Evolutionary conservation across 2,329 filamentous ascomycete genomes (phyloP).

Genomic region (Magnaporthiopsis rhizophila): DNA sequence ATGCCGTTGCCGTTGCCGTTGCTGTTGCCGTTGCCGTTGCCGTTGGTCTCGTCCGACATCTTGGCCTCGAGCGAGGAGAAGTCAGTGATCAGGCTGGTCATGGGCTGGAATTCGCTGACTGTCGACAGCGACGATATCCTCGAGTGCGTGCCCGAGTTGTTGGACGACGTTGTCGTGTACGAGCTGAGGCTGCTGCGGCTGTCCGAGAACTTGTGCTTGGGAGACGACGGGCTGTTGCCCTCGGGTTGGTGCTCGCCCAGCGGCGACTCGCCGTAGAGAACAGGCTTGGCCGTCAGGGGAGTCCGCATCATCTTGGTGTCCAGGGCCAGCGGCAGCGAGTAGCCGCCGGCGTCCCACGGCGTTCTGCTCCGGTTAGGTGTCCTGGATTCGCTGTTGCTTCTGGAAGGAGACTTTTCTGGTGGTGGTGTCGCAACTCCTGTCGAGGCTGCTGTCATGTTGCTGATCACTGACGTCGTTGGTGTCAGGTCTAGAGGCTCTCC

Average conservation of each 20-base stretch:
- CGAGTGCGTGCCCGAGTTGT: constrained; percentile 37
- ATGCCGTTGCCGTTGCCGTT: not conserved
- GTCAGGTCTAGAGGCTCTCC: constrained; percentile 14
- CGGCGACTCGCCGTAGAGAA: constrained; percentile 17
- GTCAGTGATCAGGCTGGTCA: constrained; percentile 26
- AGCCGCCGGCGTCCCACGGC: constrained; percentile 44
- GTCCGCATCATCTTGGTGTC: constrained; percentile 27
- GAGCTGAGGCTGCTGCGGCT: constrained; percentile 46
- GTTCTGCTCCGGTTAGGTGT: constrained; percentile 29
- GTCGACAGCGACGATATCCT: constrained; percentile 47
- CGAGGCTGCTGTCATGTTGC: constrained; percentile 16
- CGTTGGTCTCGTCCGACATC: constrained; percentile 14
- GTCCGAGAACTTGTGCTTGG: constrained; percentile 37
- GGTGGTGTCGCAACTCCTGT: constrained; percentile 25
- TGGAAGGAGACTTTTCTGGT: constrained; percentile 19
- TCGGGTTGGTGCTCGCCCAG: constrained; percentile 10
- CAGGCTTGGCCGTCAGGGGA: constrained; percentile 13
- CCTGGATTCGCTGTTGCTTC: constrained; percentile 21
- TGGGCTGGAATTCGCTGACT: constrained; percentile 31
- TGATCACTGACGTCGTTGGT: constrained; percentile 18
- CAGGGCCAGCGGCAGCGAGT: constrained; percentile 34
- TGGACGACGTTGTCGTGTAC: constrained; percentile 34
- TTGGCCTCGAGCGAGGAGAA: constrained; percentile 29
- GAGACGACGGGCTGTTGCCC: constrained; percentile 24
- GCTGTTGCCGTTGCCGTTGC: not conserved